A percentile compares a stretch with the other conserved stretches of the same genome.
These are phyloP conservation scores for Onygenales sp. DNA, from an alignment of 2,329 filamentous ascomycete species.

Conservation along the genomic window DNA sequence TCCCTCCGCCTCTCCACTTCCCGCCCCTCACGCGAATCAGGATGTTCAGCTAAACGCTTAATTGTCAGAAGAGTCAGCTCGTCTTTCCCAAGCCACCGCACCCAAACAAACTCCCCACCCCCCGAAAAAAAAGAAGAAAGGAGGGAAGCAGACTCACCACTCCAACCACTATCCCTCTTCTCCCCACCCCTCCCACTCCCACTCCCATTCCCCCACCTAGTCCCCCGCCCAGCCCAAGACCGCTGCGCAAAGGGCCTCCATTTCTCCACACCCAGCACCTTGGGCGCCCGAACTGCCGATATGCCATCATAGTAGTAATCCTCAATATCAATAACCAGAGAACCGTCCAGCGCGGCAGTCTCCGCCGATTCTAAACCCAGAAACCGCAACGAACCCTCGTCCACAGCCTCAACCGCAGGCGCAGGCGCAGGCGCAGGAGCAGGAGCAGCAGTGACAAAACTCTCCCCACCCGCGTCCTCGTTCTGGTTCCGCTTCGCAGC, in stretches of 20 bases:
- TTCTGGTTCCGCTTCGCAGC: background rate
- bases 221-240: conserved; percentile 13
- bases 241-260: conserved; percentile 16
- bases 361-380: too few relatives aligned
- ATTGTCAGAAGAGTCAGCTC: conserved; percentile 49
- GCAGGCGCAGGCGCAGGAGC: too few relatives aligned
- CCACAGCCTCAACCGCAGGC: too few relatives aligned
- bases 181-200: conserved; percentile 11
- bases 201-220: background rate
- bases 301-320: conserved; percentile 30
- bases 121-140: conserved; percentile 34
- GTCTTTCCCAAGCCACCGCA: conserved; percentile 23
- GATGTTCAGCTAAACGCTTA: conserved; percentile 53
- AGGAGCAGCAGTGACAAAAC: too few relatives aligned
- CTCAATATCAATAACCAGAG: conserved; percentile 30
- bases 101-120: conserved; percentile 13
- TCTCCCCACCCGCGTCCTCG: background rate
- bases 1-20: conserved; percentile 24
- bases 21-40: conserved; percentile 27
- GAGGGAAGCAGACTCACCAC: conserved; percentile 9
- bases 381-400: too few relatives aligned
- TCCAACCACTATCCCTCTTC: conserved; percentile 22
- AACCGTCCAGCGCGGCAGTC: background rate
- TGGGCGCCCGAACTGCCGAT: conserved; percentile 29
- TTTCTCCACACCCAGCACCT: conserved; percentile 31